Evolutionary conservation across 768 basidiomycete genomes (phyloP).

Genomic region (Russula brevipes): DNA sequence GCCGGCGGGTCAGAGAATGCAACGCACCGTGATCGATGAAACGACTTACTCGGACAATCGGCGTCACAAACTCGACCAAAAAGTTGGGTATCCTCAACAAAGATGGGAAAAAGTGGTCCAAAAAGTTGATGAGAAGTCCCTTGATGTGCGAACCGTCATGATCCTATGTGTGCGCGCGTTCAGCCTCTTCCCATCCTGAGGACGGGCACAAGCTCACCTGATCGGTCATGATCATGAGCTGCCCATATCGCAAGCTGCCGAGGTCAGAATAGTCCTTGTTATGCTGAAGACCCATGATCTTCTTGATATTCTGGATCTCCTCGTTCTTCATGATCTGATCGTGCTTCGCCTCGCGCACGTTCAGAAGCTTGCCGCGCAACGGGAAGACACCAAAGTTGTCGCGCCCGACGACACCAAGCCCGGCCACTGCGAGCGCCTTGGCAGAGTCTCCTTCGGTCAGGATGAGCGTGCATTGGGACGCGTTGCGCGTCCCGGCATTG

Average conservation of each 20-base stretch:
- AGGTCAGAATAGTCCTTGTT: constrained; percentile 78
- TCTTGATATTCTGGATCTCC: constrained; percentile 95
- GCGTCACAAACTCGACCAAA: constrained; percentile 96
- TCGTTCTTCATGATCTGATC: constrained; percentile 98
- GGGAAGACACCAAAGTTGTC: constrained; percentile 98
- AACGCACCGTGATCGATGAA: not conserved
- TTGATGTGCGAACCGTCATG: constrained; percentile 99
- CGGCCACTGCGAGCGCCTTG: constrained; percentile 92
- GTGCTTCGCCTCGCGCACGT: constrained; percentile 94
- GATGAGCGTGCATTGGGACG: constrained; percentile 85
- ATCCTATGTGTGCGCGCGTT: constrained; percentile 51
- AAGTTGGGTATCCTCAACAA: constrained; percentile 86
- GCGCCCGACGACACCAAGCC: constrained; percentile 89
- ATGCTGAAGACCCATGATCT: constrained; percentile 95
- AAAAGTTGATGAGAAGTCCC: constrained; percentile 96
- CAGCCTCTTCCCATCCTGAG: not conserved
- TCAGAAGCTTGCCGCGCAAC: constrained; percentile 91
- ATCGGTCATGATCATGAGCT: constrained; percentile 99
- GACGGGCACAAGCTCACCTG: constrained; percentile 51
- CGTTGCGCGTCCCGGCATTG: constrained; percentile 85
- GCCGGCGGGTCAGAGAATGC: not conserved
- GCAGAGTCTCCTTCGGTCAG: constrained; percentile 99
- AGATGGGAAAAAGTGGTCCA: constrained; percentile 96
- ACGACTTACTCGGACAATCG: constrained; percentile 81
- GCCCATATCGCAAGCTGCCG: constrained; percentile 78